Evolutionary conservation across 768 basidiomycete genomes (phyloP), one percentile per base, ranked within the genome.

Genomic region (Mycena floridula): DNA sequence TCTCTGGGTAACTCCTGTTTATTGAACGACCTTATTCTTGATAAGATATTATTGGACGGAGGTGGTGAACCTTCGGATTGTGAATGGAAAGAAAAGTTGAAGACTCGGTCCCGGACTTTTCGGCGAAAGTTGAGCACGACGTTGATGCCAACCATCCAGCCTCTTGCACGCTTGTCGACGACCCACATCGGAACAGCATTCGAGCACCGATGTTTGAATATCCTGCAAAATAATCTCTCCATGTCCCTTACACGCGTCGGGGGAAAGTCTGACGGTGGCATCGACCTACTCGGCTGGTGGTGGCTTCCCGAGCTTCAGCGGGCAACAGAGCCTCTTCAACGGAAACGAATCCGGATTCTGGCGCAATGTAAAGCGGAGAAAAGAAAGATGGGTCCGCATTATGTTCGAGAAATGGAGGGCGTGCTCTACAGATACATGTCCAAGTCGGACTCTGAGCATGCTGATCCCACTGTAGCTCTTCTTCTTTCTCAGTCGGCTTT

Each of bases 281-380:
- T 96, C 35, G 93, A 96, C 62, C 69, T 95, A 18, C 59, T 84
- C 43, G 93, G 93, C 13, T 94, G 90, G 89, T 95, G 93, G 93
- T 91, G 83, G 84, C 66, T 95, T 4, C 91, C 87, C 26, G 41
- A 50, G 9, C 6, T 39, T 37, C 20, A 25, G 5, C 41, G 45
- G 23, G 32, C 43, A 26, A 21, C 24, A 26, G 25, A 15, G 8
- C 32, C 24, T 4, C 37, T 39, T 42, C 22, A 38, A 37, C 25
- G 79, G 20, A 65, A 73, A 26, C 72, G 89, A 2, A 54, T 94
- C 3, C 82, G 91, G 42, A 74, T 96, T 8, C 60, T 95, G 18
- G 90, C 75, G 0, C 92, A 95, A 56, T 96, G 93, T 68, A 96
- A 96, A 69, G 90, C 90, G 0, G 89, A 93, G 56, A 84, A 81